Evolutionary conservation across 441 rosid genomes (phyloP), one percentile per base, ranked within the genome.

Genomic region (Euphorbia neoarborescens): DNA sequence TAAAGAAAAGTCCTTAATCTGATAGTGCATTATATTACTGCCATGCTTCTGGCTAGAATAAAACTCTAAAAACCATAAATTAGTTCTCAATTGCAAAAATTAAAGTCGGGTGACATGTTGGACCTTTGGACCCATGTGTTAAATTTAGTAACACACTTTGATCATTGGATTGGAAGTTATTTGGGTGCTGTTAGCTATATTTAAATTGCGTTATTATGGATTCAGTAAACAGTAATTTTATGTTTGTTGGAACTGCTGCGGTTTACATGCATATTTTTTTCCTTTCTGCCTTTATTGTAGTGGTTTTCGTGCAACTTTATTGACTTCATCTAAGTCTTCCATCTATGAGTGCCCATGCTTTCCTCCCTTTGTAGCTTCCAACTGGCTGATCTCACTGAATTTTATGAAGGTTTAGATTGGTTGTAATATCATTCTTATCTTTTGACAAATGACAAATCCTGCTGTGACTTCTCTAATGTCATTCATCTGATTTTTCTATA

Each of bases 391-490:
- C 30, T 60, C n/a, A 2, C 54, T 38, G 70, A 58, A 58, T 14
- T 24, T 9, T 9, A 32, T 25, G 7, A 11, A 14, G 27, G 12
- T 69, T 40, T 58, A 25, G 72, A 27, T 37, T 44, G 19, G 11
- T 25, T 69, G 7, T 58, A 17, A 40, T 37, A 28, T 50, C n/a
- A 48, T 48, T 17, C 30, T 20, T 40, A 25, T 40, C 53, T 57
- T 69, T 28, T 38, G 15, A 57, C 51, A 8, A n/a, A 17, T 38
- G 64, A 57, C 44, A 13, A 8, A 27, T 11, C 65, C 40, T 67
- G 68, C n/a, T 37, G 35, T 35, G 22, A 51, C 20, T 62, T 53
- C 60, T 44, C 40, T 69, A n/a, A 3, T 59, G 34, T 62, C 27
- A 15, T 14, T 57, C 71, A 48, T 69, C 65, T 37, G 24, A 8